These are phyloP conservation scores for Stylonectria norvegica DNA, from an alignment of 2,329 filamentous ascomycete species.

Conservation along the genomic window DNA sequence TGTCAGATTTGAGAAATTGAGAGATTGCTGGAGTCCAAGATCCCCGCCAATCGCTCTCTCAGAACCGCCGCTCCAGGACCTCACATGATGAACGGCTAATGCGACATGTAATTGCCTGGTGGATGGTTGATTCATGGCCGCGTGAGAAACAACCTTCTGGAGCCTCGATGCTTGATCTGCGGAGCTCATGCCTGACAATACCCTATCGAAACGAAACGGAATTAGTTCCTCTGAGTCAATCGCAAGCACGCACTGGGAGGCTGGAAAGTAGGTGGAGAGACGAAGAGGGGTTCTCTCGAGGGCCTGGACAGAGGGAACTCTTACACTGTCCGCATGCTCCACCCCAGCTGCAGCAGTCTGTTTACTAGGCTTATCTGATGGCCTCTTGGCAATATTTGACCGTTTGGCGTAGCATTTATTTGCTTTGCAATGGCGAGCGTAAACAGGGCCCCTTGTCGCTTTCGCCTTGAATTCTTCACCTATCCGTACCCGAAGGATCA, in stretches of 20 bases:
- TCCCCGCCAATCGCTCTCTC: conserved; percentile 15
- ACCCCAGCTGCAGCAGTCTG: conserved; percentile 12
- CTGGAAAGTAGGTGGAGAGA: conserved; percentile 15
- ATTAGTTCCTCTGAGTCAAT: not conserved
- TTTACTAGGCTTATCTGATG: conserved; percentile 21
- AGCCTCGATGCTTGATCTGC: conserved; percentile 9
- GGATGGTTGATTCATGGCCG: conserved; percentile 18
- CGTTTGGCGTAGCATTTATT: conserved; percentile 16
- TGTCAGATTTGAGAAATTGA: too few relatives aligned
- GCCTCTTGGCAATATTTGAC: conserved; percentile 13
- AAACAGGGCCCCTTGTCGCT: conserved; percentile 22
- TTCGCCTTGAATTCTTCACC: conserved; percentile 19
- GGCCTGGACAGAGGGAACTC: not conserved
- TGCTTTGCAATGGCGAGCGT: conserved; percentile 12
- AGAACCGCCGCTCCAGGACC: conserved; percentile 15
- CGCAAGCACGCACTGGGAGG: conserved; percentile 12
- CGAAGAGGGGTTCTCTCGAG: conserved; percentile 6
- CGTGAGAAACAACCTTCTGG: conserved; percentile 12
- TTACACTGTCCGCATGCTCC: conserved; percentile 6
- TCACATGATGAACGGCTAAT: conserved; percentile 29
- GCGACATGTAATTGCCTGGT: conserved; percentile 24
- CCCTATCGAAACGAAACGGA: conserved; percentile 10
- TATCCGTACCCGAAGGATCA: conserved; percentile 9
- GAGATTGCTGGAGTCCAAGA: too few relatives aligned
- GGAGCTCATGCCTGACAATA: conserved; percentile 15